A percentile compares a stretch with the other conserved stretches of the same genome.
These are phyloP conservation scores for Eremothecium cymbalariae DNA, from an alignment of 1,139 yeast genomes.

Conservation along the genomic window DNA sequence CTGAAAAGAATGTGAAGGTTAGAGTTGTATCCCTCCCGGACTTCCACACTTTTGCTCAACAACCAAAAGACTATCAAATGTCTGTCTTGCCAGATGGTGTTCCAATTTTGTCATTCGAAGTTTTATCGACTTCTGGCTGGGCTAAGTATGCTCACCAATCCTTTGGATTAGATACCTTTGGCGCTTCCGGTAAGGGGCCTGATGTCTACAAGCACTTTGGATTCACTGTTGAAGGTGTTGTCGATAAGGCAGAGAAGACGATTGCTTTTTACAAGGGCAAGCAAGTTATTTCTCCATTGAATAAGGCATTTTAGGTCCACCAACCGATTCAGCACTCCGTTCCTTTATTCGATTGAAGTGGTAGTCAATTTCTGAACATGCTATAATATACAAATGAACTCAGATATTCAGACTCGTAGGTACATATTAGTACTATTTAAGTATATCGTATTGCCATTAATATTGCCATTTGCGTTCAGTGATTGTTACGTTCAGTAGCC, in stretches of 20 bases:
- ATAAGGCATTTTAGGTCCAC: constrained; percentile 55
- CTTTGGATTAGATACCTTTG: constrained; percentile 92
- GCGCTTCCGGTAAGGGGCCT: constrained; percentile 90
- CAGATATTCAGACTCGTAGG: too few species aligned
- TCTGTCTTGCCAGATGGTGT: constrained; percentile 90
- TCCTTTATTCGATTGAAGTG: too few species aligned
- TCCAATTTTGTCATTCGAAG: constrained; percentile 93
- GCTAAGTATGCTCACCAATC: constrained; percentile 92
- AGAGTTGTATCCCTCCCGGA: constrained; percentile 90
- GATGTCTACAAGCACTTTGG: constrained; percentile 80
- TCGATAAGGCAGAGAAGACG: constrained; percentile 75
- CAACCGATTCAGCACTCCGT: too few species aligned
- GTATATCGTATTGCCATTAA: too few species aligned
- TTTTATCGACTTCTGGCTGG: constrained; percentile 90
- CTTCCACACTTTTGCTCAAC: constrained; percentile 81
- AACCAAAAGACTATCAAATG: constrained; percentile 68
- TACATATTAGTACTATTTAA: too few species aligned
- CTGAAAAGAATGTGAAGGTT: constrained; percentile 61
- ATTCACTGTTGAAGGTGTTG: constrained; percentile 91
- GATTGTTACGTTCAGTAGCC: too few species aligned
- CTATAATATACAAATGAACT: too few species aligned
- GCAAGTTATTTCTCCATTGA: constrained; percentile 65
- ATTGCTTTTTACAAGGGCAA: constrained; percentile 78
- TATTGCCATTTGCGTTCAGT: too few species aligned
- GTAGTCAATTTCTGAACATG: too few species aligned